These are phyloP conservation scores for Thalassiosira mediterranea DNA, from an alignment of 352 stramenopile species.

Conservation along the genomic window DNA sequence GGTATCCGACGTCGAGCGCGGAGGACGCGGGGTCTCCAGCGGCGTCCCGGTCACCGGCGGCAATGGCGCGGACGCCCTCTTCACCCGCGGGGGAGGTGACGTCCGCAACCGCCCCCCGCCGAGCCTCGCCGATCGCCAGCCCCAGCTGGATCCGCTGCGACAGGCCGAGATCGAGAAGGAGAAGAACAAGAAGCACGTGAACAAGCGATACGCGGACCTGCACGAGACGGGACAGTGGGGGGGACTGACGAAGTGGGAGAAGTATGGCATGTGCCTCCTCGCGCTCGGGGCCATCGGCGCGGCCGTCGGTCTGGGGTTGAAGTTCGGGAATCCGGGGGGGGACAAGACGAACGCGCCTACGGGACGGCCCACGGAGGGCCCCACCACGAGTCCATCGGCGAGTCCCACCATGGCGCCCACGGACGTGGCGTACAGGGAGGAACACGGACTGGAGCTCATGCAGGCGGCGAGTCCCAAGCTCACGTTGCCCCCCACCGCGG, in stretches of 20 bases:
- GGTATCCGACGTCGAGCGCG: not conserved
- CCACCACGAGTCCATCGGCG: constrained; percentile 19
- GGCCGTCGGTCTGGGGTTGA: constrained; percentile 32
- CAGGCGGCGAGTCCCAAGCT: constrained; percentile 9
- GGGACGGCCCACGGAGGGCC: constrained; percentile 1
- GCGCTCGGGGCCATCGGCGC: constrained; percentile 25
- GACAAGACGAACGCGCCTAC: constrained; percentile 5
- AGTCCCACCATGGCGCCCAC: constrained; percentile 33
- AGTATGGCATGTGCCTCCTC: constrained; percentile 34
- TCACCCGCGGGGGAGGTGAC: constrained; percentile 33
- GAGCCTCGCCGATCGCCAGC: not conserved
- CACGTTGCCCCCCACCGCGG: constrained; percentile 18
- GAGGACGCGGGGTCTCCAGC: not conserved
- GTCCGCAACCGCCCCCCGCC: constrained; percentile 32
- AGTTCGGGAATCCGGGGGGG: constrained; percentile 8
- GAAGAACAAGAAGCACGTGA: constrained; percentile 30
- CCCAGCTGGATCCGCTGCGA: constrained; percentile 24
- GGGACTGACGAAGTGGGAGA: constrained; percentile 37
- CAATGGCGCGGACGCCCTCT: constrained; percentile 5
- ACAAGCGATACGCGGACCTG: constrained; percentile 34
- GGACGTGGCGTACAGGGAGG: constrained; percentile 16
- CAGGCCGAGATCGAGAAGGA: constrained; percentile 13
- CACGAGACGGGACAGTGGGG: constrained; percentile 48
- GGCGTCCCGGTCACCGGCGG: constrained; percentile 2
- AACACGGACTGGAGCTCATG: constrained; percentile 32